phyloP scores from a whole-genome alignment of 2,329 filamentous ascomycete species.

The Botryotinia calthae region DNA sequence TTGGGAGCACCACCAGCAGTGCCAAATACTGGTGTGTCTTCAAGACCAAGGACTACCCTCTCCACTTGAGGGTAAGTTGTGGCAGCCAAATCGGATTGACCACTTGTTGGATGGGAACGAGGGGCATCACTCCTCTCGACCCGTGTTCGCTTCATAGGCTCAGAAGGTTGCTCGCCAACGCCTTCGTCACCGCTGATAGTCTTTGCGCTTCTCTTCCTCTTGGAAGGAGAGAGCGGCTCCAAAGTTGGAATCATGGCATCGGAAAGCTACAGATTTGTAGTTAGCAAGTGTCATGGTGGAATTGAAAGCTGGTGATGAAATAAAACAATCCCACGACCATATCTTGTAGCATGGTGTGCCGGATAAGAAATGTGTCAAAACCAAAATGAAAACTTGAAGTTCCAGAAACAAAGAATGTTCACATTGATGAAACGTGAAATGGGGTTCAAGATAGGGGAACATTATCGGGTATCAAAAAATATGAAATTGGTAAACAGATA shows the following conservation, averaged over 20 bases:
- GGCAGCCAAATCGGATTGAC: background rate
- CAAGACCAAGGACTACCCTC: background rate
- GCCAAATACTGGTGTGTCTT: background rate
- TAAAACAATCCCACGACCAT: background rate
- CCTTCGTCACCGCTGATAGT: background rate
- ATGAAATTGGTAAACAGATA: background rate
- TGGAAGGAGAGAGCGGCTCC: background rate
- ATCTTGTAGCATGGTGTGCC: background rate
- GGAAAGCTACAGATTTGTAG: background rate
- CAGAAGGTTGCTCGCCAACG: background rate
- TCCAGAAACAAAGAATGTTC: background rate
- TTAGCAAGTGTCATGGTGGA: background rate
- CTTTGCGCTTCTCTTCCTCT: background rate
- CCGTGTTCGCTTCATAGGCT: background rate
- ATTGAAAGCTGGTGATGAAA: background rate
- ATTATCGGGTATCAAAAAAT: background rate
- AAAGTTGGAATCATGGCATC: background rate
- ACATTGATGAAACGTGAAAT: background rate
- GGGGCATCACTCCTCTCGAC: background rate
- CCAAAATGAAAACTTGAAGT: background rate
- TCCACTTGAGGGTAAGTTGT: background rate
- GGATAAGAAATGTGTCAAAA: background rate
- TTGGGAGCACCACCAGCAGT: background rate
- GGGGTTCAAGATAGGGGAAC: background rate
- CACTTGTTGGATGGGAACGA: background rate